These are phyloP conservation scores for Colletotrichum sidae DNA, from an alignment of 2,329 filamentous ascomycete species.

Conservation along the genomic window DNA sequence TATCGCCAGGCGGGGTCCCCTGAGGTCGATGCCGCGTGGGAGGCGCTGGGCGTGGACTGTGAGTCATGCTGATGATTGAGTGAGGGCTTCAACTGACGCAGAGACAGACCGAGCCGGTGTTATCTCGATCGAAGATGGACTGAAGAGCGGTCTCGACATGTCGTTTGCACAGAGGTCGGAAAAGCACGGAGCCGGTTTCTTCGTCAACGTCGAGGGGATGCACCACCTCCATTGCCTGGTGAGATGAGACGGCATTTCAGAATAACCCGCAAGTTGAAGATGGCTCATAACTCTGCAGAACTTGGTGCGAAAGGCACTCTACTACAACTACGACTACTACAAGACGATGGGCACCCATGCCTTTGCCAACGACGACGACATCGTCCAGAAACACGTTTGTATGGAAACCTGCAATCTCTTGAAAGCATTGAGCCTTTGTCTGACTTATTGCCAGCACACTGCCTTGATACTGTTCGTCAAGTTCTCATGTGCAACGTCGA, in stretches of 20 bases:
- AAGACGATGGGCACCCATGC: conserved; percentile 59
- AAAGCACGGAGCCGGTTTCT: conserved; percentile 68
- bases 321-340: conserved; percentile 72
- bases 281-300: conserved; percentile 52
- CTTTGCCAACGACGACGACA: conserved; percentile 66
- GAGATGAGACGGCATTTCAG: conserved; percentile 25
- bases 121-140: conserved; percentile 61
- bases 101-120: conserved; percentile 57
- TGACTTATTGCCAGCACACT: conserved; percentile 58
- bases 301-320: conserved; percentile 67
- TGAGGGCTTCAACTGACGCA: conserved; percentile 11
- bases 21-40: conserved; percentile 70
- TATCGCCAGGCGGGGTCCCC: conserved; percentile 62
- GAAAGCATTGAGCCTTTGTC: background rate
- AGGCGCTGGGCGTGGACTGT: conserved; percentile 57
- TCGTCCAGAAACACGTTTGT: conserved; percentile 69
- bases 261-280: background rate
- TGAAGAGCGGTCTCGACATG: conserved; percentile 60
- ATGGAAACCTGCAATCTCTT: conserved; percentile 41
- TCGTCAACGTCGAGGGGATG: conserved; percentile 68
- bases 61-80: conserved; percentile 34
- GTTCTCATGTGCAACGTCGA: conserved; percentile 73
- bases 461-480: conserved; percentile 71
- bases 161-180: conserved; percentile 67
- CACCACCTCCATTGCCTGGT: conserved; percentile 70